Evolutionary conservation across 2,329 filamentous ascomycete species (phyloP).

Genomic region (Cryoendolithus antarcticus): DNA sequence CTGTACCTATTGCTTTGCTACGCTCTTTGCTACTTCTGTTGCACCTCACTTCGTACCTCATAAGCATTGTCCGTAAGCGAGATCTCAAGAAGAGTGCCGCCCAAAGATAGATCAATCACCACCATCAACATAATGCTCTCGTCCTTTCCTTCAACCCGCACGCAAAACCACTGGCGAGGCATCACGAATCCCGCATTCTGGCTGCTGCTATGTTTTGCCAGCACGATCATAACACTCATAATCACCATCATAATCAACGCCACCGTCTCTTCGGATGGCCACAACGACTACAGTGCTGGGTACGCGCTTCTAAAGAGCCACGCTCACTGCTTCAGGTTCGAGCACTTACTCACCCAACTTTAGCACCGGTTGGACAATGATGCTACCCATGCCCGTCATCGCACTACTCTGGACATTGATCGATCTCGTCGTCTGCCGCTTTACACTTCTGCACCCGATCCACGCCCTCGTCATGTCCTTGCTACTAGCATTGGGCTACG

Average conservation of each 20-base stretch:
- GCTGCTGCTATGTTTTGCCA: slow-evolving; percentile 1
- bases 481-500: not conserved
- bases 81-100: too few species aligned
- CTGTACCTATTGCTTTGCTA: too few species aligned
- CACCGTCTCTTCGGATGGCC: not conserved
- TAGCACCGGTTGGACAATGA: not conserved
- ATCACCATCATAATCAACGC: not conserved
- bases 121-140: too few species aligned
- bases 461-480: slow-evolving; percentile 1
- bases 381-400: slow-evolving; percentile 1
- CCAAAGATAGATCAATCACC: too few species aligned
- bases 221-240: slow-evolving; percentile 3
- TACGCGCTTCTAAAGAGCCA: not conserved
- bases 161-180: too few species aligned
- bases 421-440: slow-evolving; percentile 2
- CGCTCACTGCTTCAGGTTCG: not conserved
- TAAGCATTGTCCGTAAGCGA: too few species aligned
- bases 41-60: too few species aligned
- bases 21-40: too few species aligned
- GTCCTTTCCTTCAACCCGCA: too few species aligned
- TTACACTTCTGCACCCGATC: slow-evolving; percentile 1
- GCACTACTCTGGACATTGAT: slow-evolving; percentile 1
- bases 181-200: slow-evolving; percentile 1
- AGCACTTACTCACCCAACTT: not conserved
- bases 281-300: slow-evolving; percentile 3